phyloP scores from a whole-genome alignment of 2,329 filamentous ascomycete genomes.

The Scolecobasidium constrictum region DNA sequence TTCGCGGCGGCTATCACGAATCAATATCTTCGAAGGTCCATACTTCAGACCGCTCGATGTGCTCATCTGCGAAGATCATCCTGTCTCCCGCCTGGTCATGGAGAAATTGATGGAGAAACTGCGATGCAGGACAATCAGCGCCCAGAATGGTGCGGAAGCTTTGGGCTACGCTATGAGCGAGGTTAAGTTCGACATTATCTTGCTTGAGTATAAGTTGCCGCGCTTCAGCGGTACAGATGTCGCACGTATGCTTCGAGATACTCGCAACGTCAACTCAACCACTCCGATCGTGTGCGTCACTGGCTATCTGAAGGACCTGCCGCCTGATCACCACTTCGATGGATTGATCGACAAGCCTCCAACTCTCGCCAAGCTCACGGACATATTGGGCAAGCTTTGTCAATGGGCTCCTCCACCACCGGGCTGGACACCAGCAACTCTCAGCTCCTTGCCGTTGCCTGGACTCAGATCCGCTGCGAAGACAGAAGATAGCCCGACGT shows the following conservation, averaged over 20 bases:
- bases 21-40: constrained; percentile 73
- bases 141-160: constrained; percentile 81
- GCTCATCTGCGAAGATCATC: constrained; percentile 94
- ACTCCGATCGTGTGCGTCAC: constrained; percentile 96
- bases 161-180: constrained; percentile 91
- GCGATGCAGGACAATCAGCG: constrained; percentile 85
- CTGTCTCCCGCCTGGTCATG: constrained; percentile 97
- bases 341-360: constrained; percentile 94
- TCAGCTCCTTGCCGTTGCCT: constrained; percentile 16
- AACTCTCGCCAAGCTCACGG: constrained; percentile 79
- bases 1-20: constrained; percentile 85
- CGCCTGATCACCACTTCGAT: constrained; percentile 91
- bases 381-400: constrained; percentile 78
- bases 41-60: constrained; percentile 86
- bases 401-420: constrained; percentile 80
- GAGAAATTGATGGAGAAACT: constrained; percentile 93
- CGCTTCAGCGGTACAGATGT: constrained; percentile 93
- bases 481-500: constrained; percentile 71
- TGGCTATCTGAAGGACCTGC: constrained; percentile 93
- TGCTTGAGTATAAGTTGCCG: constrained; percentile 92
- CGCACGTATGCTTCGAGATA: constrained; percentile 94
- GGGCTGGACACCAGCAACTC: constrained; percentile 36
- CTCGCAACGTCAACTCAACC: constrained; percentile 85
- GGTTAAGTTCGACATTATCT: constrained; percentile 97
- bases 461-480: constrained; percentile 40